Percentiles rank a stretch among this genome's conserved stretches.
These are phyloP conservation scores for Graphilbum ipis-grandicollis DNA, from an alignment of 2,329 filamentous ascomycete genomes.

Conservation along the genomic window DNA sequence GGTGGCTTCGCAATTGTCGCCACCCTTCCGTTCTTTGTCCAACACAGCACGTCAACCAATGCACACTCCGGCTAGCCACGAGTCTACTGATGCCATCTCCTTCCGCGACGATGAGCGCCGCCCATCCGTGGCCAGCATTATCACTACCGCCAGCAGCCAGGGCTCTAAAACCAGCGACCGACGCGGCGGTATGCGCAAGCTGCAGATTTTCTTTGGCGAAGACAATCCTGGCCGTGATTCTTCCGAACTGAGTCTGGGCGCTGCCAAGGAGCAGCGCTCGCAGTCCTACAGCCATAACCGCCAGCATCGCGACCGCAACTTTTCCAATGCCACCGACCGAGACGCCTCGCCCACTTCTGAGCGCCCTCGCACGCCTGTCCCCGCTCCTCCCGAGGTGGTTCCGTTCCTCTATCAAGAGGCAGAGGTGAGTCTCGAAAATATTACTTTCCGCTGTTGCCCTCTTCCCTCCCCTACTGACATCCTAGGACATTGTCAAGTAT, in stretches of 20 bases:
- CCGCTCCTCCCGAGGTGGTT: constrained; percentile 83
- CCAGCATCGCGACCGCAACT: constrained; percentile 57
- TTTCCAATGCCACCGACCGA: constrained; percentile 58
- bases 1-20: constrained; percentile 47
- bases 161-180: constrained; percentile 60
- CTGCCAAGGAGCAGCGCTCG: constrained; percentile 39
- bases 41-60: constrained; percentile 18
- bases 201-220: constrained; percentile 86
- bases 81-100: constrained; percentile 42
- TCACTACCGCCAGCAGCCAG: constrained; percentile 63
- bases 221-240: constrained; percentile 61
- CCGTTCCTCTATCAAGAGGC: constrained; percentile 92
- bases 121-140: constrained; percentile 77
- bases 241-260: constrained; percentile 50
- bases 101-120: constrained; percentile 59
- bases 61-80: constrained; percentile 32
- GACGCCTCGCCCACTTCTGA: constrained; percentile 62
- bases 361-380: constrained; percentile 67
- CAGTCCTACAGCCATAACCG: constrained; percentile 44
- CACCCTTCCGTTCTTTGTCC: constrained; percentile 43
- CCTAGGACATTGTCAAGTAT: constrained; percentile 55
- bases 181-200: constrained; percentile 59
- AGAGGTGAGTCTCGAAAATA: constrained; percentile 37
- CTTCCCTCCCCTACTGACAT: neutral
- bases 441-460: neutral